Base-by-base conservation (phyloP, 495 filamentous ascomycete genomes). In the Aspergillus heteromorphus region DNA sequence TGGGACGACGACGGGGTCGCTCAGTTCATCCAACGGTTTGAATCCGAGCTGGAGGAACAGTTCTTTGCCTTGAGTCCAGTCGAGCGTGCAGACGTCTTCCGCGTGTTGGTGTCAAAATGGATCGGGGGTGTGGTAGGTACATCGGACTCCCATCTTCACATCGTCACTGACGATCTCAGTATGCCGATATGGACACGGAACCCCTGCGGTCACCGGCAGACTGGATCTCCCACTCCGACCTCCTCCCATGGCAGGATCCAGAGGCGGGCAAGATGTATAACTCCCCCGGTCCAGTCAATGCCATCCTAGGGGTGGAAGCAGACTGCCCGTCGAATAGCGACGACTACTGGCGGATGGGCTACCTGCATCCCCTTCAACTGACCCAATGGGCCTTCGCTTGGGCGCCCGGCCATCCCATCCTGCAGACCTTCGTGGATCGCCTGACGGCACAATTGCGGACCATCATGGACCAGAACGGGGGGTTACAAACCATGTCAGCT, bases 361-460 rank as follows among this genome's bases (percentile, higher is more conserved):
- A 63, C 38, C 31, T 51, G 25, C 54, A 45, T 23, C 54, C 61
- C 0, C 20, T 60, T 29, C 61, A 63, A 16, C 42, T 60, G 2
- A 63, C 57, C 0, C 61, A 63, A 16, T 63, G 61, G 61, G 38
- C 57, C 1, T 59, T 63, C 27, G 61, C 61, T 6, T 58, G 48
- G 20, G 49, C 51, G 0, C 61, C 54, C 5, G 53, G 45, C 0
- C 61, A 63, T 23, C 54, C 56, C 18, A 18, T 56, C 14, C 51
- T 63, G 1, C 42, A 53, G 13, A 11, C 20, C 1, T 61, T 61
- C 51, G 29, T 50, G 16, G 56, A 50, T 23, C 38, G 43, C 2
- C 21, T 63, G 2, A 25, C 14, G n/a, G n/a, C n/a, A n/a, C n/a
- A n/a, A n/a, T n/a, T n/a, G n/a, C n/a, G n/a, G n/a, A n/a, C n/a